Evolutionary conservation across 2,329 filamentous ascomycete genomes (phyloP).

Genomic region (Fusarium napiforme): DNA sequence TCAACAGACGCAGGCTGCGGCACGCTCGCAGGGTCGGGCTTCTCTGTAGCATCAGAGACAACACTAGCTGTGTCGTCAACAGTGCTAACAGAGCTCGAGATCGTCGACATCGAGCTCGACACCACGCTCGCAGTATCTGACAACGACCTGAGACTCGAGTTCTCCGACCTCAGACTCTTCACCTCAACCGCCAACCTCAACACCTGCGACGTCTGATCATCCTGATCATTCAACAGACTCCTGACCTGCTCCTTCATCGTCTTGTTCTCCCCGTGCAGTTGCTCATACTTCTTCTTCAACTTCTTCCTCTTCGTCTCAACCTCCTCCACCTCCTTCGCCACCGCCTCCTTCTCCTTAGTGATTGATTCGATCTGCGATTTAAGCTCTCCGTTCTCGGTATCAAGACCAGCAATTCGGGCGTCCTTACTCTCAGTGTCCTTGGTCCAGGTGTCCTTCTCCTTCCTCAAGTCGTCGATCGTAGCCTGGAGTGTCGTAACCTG

Average conservation of each 20-base stretch:
- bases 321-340: slow-evolving; percentile 36
- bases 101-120: slow-evolving; percentile 36
- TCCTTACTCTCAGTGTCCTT: slow-evolving; percentile 42
- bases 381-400: slow-evolving; percentile 40
- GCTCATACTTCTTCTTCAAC: slow-evolving; percentile 41
- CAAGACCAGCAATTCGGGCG: slow-evolving; percentile 34
- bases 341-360: slow-evolving; percentile 40
- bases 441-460: slow-evolving; percentile 35
- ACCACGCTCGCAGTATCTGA: slow-evolving; percentile 39
- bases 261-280: slow-evolving; percentile 32
- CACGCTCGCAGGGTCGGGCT: slow-evolving; percentile 27
- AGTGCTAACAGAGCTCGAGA: slow-evolving; percentile 20
- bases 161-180: slow-evolving; percentile 38
- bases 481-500: slow-evolving; percentile 34
- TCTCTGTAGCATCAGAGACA: slow-evolving; percentile 40
- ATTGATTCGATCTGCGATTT: slow-evolving; percentile 40
- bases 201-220: slow-evolving; percentile 39
- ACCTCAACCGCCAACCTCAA: slow-evolving; percentile 40
- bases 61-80: slow-evolving; percentile 30
- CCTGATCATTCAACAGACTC: slow-evolving; percentile 38
- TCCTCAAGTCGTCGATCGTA: slow-evolving; percentile 38
- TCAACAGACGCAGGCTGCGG: slow-evolving; percentile 29
- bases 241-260: slow-evolving; percentile 32
- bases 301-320: slow-evolving; percentile 40
- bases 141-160: slow-evolving; percentile 29